These are phyloP conservation scores for Claviceps spartinae DNA, from an alignment of 2,329 filamentous ascomycete species.

Conservation along the genomic window DNA sequence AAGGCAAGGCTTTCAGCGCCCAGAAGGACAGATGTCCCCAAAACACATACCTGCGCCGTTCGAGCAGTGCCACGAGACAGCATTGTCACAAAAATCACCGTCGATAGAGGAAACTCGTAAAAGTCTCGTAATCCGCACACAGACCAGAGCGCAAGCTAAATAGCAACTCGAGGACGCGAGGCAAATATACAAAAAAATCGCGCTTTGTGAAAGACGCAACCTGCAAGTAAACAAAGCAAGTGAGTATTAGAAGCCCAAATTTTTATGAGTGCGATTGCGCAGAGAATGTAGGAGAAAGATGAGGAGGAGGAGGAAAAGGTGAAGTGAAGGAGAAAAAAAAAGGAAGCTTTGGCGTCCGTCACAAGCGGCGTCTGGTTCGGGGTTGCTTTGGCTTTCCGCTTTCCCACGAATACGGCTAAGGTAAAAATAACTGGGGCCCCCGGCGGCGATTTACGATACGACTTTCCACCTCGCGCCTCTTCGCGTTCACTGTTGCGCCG, in stretches of 20 bases:
- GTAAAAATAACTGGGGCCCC: background rate
- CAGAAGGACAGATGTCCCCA: background rate
- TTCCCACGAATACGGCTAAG: background rate
- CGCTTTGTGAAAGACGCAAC: too few species aligned
- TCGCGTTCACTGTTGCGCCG: too few species aligned
- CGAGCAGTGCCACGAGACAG: constrained; percentile 43
- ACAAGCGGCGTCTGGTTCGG: background rate
- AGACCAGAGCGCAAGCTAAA: too few species aligned
- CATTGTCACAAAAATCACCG: constrained; percentile 28
- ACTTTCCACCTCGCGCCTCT: too few species aligned
- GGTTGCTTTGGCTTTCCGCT: background rate
- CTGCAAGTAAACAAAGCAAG: background rate
- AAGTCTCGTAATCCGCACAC: too few species aligned
- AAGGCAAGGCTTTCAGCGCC: too few species aligned
- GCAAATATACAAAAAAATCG: too few species aligned
- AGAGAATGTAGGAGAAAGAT: background rate
- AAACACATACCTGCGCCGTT: constrained; percentile 41
- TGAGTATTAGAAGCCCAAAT: background rate
- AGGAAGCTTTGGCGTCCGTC: constrained; percentile 1
- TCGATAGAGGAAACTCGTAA: background rate
- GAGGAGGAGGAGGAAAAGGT: background rate
- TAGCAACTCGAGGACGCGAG: too few species aligned
- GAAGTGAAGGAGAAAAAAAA: background rate
- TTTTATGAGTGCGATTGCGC: background rate
- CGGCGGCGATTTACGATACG: background rate